Evolutionary conservation across 148 eudicot species (phyloP).

Genomic region (Chenopodium suecicum): DNA sequence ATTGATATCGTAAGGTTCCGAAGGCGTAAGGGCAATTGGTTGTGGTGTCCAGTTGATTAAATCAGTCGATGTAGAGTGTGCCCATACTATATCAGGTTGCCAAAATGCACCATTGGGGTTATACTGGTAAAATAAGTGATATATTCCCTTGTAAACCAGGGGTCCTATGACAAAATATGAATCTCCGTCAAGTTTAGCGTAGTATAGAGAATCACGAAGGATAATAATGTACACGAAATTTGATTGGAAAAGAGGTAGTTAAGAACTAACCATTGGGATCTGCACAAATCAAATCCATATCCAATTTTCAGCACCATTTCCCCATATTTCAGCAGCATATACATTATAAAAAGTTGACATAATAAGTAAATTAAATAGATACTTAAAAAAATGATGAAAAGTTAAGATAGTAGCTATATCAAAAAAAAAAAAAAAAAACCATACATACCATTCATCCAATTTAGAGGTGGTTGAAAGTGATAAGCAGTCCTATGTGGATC

Average conservation of each 20-base stretch:
- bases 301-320: neutral
- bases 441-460: constrained; percentile 31
- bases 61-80: constrained; percentile 57
- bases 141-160: constrained; percentile 51
- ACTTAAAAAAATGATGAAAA: neutral
- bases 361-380: neutral
- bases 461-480: constrained; percentile 24
- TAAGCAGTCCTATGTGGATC: constrained; percentile 26
- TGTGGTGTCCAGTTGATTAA: constrained; percentile 56
- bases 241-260: neutral
- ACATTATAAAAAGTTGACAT: neutral
- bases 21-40: constrained; percentile 38
- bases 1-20: constrained; percentile 38
- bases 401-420: neutral
- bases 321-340: neutral
- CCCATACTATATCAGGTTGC: constrained; percentile 49
- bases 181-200: too few relatives aligned
- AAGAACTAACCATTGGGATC: constrained; percentile 48
- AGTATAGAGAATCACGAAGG: too few relatives aligned
- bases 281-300: neutral
- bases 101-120: constrained; percentile 41
- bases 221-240: too few relatives aligned
- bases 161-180: constrained; percentile 36
- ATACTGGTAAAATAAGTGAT: constrained; percentile 58
- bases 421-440: too few relatives aligned